A percentile compares a stretch with the other conserved stretches of the same genome.
These are phyloP conservation scores for Dactylorhiza incarnata DNA, from an alignment of 106 monocot species.

Conservation along the genomic window DNA sequence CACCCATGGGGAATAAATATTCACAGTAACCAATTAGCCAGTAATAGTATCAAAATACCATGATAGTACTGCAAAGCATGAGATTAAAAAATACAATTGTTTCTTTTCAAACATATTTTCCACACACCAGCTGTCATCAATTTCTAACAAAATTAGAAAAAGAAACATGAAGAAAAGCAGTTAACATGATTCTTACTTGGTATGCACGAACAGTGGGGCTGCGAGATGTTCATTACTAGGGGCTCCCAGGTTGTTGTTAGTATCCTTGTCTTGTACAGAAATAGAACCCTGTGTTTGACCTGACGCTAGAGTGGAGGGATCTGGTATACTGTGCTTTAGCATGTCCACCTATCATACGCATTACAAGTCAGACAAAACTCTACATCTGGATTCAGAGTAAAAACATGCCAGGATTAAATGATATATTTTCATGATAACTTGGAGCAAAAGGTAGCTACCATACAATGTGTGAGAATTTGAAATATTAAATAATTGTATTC, in stretches of 20 bases:
- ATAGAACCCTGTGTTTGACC: slow-evolving; percentile 29
- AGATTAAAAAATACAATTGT: neutral
- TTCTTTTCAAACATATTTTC: neutral
- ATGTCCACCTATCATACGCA: slow-evolving; percentile 57
- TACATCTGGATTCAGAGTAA: neutral
- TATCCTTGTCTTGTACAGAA: slow-evolving; percentile 54
- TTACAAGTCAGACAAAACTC: slow-evolving; percentile 1
- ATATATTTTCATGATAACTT: neutral
- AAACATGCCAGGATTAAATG: neutral
- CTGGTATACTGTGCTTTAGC: slow-evolving; percentile 86
- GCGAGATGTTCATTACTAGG: slow-evolving; percentile 50
- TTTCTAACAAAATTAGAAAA: neutral
- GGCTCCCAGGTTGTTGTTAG: slow-evolving; percentile 17
- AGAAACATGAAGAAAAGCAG: neutral
- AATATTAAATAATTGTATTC: too few species aligned
- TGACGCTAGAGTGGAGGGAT: slow-evolving; percentile 57
- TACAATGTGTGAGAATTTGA: too few species aligned
- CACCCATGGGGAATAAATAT: too few species aligned
- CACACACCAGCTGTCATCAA: neutral
- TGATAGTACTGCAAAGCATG: neutral
- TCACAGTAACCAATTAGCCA: too few species aligned
- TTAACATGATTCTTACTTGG: slow-evolving; percentile 49
- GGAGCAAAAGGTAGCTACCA: neutral
- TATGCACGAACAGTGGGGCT: slow-evolving; percentile 66
- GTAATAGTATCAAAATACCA: too few species aligned